Base-by-base conservation (phyloP, 129 eudicot species). In the Pittosporum tobira region DNA sequence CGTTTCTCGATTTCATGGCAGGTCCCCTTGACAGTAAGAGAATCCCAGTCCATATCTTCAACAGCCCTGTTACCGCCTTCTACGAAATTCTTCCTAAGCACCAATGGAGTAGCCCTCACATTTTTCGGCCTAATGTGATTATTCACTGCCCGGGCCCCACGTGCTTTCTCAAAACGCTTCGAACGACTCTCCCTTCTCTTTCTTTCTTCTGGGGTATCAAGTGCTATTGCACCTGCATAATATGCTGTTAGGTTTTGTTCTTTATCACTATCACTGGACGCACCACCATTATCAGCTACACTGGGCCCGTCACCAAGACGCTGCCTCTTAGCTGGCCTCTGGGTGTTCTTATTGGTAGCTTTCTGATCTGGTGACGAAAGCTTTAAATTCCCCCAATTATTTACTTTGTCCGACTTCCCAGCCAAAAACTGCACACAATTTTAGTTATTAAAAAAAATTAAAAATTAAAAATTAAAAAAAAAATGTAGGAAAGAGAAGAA, bases 11-110 rank as follows among this genome's bases (percentile, higher is more conserved):
- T 77, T 69, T 85, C 98, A 63, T 78, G 94, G 74, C 95, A 85
- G 61, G 95, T 91, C 21, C 98, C 98, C 80, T 78, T 91, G 48
- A 91, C 89, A 29, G 95, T 86, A 56, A 86, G 83, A 61, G 98
- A 81, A 74, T 91, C 94, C 98, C 95, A 86, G 37, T 86, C 98
- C 57, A 91, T 83, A 81, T 91, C 98, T 81, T 91, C 98, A 66
- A 91, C 98, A 34, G 98, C 94, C 75, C 84, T 76, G 77, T 74
- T 80, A 53, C 72, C 71, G 51, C 74, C 78, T 36, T 90, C 95
- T 62, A 78, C 95, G 45, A 73, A 75, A 68, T 51, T 73, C 73
- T 62, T 83, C 75, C 82, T 78, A 79, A 83, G 79, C 70, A 71
- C 72, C 62, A 85, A 59, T 14, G 82, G 85, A 66, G 70, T 74